phyloP scores from a whole-genome alignment of 345 rosid genomes.

The Physaria fendleri region DNA sequence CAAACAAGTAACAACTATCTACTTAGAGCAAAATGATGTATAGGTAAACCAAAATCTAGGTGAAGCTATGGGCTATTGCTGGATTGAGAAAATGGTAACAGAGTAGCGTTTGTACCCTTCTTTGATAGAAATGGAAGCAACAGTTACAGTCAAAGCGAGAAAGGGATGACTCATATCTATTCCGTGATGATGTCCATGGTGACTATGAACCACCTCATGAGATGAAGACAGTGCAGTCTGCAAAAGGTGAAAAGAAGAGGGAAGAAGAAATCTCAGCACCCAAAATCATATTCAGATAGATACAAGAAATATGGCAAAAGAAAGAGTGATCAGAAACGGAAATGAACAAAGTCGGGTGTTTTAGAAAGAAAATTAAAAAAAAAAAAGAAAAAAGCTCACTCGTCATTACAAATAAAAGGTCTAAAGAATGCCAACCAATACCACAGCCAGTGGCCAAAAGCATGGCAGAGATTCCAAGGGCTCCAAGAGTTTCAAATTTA shows the following conservation, averaged over 20 bases:
- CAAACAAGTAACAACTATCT: background rate
- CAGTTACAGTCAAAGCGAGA: slow-evolving; percentile 72
- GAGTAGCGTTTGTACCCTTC: slow-evolving; percentile 49
- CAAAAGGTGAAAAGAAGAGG: slow-evolving; percentile 14
- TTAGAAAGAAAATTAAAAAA: too few species aligned
- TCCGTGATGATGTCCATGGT: slow-evolving; percentile 61
- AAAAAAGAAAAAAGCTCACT: background rate
- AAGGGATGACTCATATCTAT: slow-evolving; percentile 72
- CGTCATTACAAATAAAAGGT: slow-evolving; percentile 66
- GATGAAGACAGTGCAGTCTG: slow-evolving; percentile 49
- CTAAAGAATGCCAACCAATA: slow-evolving; percentile 81
- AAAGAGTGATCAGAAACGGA: background rate
- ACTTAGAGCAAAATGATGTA: background rate
- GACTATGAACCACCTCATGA: slow-evolving; percentile 44
- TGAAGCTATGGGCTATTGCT: background rate
- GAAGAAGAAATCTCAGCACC: slow-evolving; percentile 7
- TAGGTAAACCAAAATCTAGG: background rate
- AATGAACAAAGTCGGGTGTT: background rate
- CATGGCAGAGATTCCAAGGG: slow-evolving; percentile 90
- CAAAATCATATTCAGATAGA: background rate
- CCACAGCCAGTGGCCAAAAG: slow-evolving; percentile 87
- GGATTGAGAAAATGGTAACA: background rate
- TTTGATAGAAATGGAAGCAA: slow-evolving; percentile 73
- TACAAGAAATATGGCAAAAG: background rate
- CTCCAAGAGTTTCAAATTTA: slow-evolving; percentile 87